Evolutionary conservation across 2,329 filamentous ascomycete genomes (phyloP), one percentile per base, ranked within the genome.

Genomic region (Grosmannia penicillata): DNA sequence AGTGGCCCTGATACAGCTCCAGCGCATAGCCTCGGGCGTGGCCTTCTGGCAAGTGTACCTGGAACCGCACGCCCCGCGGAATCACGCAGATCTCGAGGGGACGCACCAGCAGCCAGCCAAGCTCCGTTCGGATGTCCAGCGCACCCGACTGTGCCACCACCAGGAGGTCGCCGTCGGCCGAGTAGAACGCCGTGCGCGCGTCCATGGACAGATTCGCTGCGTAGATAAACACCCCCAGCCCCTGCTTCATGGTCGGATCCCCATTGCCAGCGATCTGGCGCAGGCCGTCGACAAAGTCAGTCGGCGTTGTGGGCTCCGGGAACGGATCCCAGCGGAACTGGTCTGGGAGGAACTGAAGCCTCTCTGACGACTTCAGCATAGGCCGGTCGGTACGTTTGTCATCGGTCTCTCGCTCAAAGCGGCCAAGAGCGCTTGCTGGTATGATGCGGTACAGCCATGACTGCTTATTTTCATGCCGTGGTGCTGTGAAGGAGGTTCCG

Each of bases 251-350:
- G 0, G 78, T 79, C 0, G 83, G 77, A 49, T 91, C 81, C 14
- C 86, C 86, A 0, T 83, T 75, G 4, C 83, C 83, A 2, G 82
- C 83, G 10, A 93, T 66, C 17, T 87, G 66, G 43, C 80, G 75
- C 45, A 89, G 58, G 2, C 68, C 66, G 7, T 61, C 60, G 30
- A 74, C 61, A 39, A 75, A 77, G 45, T 72, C 65, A 14, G 39
- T 40, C 10, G 37, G 29, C 6, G 60, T 56, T 6, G 56, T 45
- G 18, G 55, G 66, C 45, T 83, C 75, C 48, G 85, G 77, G 53
- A 85, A 84, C 3, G 65, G 78, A 47, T 82, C 76, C 83, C 83
- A 91, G 47, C 82, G 72, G 23, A 89, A 65, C 56, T 89, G 82
- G 52, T 87, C 86, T 5, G 83, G 83, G 36, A 86, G 79, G 49